Base-by-base conservation (phyloP, 306 rosid species). In the Ziziphus jujuba region DNA sequence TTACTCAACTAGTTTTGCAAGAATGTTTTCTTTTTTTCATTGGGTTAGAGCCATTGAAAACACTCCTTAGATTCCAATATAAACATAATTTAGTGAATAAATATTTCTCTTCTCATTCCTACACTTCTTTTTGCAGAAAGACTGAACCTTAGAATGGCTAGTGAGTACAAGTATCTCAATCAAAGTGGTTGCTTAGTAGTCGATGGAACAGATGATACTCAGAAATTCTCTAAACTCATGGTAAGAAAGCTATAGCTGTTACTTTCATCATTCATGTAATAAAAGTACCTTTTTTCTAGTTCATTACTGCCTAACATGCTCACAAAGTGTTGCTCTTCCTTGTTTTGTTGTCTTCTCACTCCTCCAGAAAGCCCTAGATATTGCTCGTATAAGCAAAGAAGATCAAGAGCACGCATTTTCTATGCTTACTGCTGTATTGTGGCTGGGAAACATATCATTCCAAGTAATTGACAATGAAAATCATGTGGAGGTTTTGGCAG, bases 371-470 rank as follows among this genome's bases (percentile, higher is more conserved):
- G 92, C 97, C 16, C 72, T 95, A 67, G 84, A 84, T 66, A 72
- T 64, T 65, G 71, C 88, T 67, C 81, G 24, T 72, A 84, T 95
- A 77, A 14, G 73, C 78, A 81, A 77, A 67, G 91, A 87, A 76
- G 97, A 95, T 74, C 97, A 88, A 85, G 95, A 88, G 64, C 79
- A 59, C 15, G 75, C 70, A 50, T 91, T 90, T 77, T 69, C 74
- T 75, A 52, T 88, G 85, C 82, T 91, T 56, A 71, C 95, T 33
- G 99, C 96, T 44, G 76, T 95, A 40, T 67, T 95, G 56, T 95
- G 99, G 99, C 72, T 95, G 52, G 99, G 99, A 79, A 95, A 95
- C 81, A 88, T 91, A 72, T 82, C 99, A 78, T 95, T 95, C 73
- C 49, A 63, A 72, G 72, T 54, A 48, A 66, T 61, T 61, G 89